Evolutionary conservation across 1,284 basidiomycete species (phyloP).

Genomic region (Ceratobasidium sp.): DNA sequence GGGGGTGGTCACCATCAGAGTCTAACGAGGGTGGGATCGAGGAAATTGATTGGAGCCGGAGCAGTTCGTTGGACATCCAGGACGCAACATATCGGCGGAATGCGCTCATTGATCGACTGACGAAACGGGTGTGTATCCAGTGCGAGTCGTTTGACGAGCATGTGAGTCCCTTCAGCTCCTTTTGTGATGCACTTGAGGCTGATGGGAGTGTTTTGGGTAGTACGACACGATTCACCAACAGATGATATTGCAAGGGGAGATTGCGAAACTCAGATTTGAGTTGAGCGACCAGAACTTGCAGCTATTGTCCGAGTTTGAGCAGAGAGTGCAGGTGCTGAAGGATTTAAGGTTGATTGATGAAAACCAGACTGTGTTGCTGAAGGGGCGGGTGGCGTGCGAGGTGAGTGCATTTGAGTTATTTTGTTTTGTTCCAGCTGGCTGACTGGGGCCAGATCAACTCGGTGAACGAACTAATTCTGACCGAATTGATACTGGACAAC

Average conservation of each 20-base stretch:
- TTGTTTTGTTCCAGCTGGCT: conserved; percentile 4
- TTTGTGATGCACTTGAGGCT: neutral
- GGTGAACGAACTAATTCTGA: conserved; percentile 93
- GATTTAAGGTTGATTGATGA: conserved; percentile 93
- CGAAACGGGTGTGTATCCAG: conserved; percentile 61
- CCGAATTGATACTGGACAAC: conserved; percentile 97
- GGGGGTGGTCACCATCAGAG: conserved; percentile 61
- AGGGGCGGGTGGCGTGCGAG: conserved; percentile 98
- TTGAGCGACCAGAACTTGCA: conserved; percentile 98
- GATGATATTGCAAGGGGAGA: conserved; percentile 76
- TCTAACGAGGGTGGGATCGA: conserved; percentile 60
- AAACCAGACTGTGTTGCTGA: conserved; percentile 92
- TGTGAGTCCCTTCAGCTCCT: conserved; percentile 59
- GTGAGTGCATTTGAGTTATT: conserved; percentile 56
- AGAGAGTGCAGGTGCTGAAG: conserved; percentile 90
- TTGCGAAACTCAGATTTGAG: conserved; percentile 78
- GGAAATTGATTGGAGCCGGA: conserved; percentile 86
- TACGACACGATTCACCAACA: conserved; percentile 79
- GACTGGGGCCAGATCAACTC: conserved; percentile 83
- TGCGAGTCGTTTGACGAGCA: conserved; percentile 76
- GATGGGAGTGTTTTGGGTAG: conserved; percentile 56
- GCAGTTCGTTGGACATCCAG: conserved; percentile 92
- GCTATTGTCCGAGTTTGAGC: conserved; percentile 96
- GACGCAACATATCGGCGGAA: conserved; percentile 77
- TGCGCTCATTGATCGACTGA: conserved; percentile 59